Evolutionary conservation across 108 stramenopile species (phyloP), one percentile per base, ranked within the genome.

Genomic region (Skeletonema menzelii): DNA sequence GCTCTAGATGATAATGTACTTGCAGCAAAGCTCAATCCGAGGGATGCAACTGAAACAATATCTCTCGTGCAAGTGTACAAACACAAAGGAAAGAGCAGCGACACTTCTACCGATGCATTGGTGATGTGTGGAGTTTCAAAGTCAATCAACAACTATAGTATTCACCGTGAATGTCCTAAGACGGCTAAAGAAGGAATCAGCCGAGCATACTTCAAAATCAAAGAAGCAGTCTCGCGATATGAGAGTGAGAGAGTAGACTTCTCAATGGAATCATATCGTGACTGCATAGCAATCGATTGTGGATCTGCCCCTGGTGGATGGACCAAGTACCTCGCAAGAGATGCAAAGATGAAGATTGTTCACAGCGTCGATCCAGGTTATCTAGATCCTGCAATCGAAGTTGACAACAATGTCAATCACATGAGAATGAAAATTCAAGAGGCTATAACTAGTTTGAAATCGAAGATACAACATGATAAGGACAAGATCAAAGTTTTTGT

Each of bases 241-340:
- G 27, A 59, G 59, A 32, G 34, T 59, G 59, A 34, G 0, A n/a
- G 59, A 34, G 46, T 5, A 19, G 59, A 20, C 27, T 27, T 37
- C 38, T n/a, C 12, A 17, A 6, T 30, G 17, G 59, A 59, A 32
- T 15, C 28, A 27, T 26, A 30, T 32, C 14, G 22, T 28, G 55
- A 34, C 28, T n/a, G 47, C 12, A 40, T 66, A 44, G 82, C 79
- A 6, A 30, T 86, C 37, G 85, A 86, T 73, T 83, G 82, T 28
- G 85, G 85, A 10, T 67, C 79, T 10, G 68, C 85, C n/a, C 85
- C 85, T 12, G 85, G 85, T 26, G 85, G 85, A 19, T 86, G 85
- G 85, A 83, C 85, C 2, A 80, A 86, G 49, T 86, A 65, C 38
- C 38, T 86, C 44, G 19, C 76, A 4, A 53, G 70, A 46, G 47